Base-by-base conservation (phyloP, 2,329 filamentous ascomycete genomes). In the Coleophoma crateriformis region DNA sequence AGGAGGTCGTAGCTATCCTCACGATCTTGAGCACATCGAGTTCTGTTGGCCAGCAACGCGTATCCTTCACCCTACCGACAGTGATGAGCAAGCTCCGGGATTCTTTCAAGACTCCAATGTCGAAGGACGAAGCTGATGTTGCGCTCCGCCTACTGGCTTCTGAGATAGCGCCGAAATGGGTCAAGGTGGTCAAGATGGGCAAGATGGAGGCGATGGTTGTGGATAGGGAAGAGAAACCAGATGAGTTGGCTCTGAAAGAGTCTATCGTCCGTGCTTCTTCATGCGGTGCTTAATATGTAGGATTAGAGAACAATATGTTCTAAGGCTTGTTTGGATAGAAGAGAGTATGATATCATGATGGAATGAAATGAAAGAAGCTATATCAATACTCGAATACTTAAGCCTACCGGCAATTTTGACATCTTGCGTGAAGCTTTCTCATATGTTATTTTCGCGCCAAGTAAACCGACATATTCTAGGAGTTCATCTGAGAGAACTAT, bases 1-100 rank as follows among this genome's bases (percentile, higher is more conserved):
- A 77, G n/a, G 86, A 90, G 58, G 78, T 90, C 10, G 77, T 82
- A 2, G 77, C 81, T 6, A 80, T 88, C 6, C 68, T 91, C 33
- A 77, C 76, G n/a, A 80, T 87, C 72, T 73, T 90, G 53, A 78
- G 76, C 62, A 73, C 79, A 14, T 64, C 64, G 40, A 73, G 72
- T n/a, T 76, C 68, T 35, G 68, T 70, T 7, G 74, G 73, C 14
- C 74, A 80, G 60, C 77, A 73, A 4, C 72, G 82, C 10, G 71
- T 87, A 54, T 79, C 84, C 1, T 90, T 88, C 60, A 78, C 79
- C 20, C 78, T 90, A 73, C 69, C 76, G 27, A 75, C 74, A 12
- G 69, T 90, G 48, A 68, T 85, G 15, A 76, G 81, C 56, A 85
- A 82, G 63, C 72, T 90, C 45, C 78, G 77, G 59, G 85, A 89